Conservation (phyloP, 495 filamentous ascomycete species). For the Daldinia bambusicola region DNA sequence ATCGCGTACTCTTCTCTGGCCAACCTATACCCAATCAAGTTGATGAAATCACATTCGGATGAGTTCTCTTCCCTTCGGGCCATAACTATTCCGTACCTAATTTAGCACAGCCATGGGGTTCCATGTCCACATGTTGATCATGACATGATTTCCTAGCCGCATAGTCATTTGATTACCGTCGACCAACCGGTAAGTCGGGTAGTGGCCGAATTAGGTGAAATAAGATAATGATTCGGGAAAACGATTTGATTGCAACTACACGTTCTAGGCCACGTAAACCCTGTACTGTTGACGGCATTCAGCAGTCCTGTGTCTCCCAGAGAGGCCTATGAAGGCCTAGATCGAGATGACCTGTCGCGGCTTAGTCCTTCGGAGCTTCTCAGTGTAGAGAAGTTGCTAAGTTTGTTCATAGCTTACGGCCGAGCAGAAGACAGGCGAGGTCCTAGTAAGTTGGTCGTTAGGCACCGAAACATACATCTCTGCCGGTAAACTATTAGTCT, state of each 20-base stretch:
- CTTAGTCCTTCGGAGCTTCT: conserved; percentile 20
- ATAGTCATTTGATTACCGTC: conserved; percentile 33
- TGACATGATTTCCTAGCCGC: conserved; percentile 37
- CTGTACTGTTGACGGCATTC: conserved; percentile 42
- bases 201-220: conserved; percentile 39
- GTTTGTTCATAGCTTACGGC: conserved; percentile 43
- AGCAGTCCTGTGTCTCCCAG: conserved; percentile 41
- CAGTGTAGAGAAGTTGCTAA: conserved; percentile 29
- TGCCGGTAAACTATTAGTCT: conserved; percentile 9
- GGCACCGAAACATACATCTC: conserved; percentile 14
- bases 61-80: conserved; percentile 17
- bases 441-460: conserved; percentile 18
- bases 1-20: conserved; percentile 3
- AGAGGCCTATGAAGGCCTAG: conserved; percentile 38
- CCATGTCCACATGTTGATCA: conserved; percentile 38
- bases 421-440: conserved; percentile 39
- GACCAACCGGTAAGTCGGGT: conserved; percentile 31
- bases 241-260: conserved; percentile 32
- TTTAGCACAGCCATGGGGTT: conserved; percentile 31
- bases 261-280: conserved; percentile 45
- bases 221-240: conserved; percentile 35
- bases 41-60: conserved; percentile 15
- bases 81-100: conserved; percentile 36
- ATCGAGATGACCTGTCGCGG: conserved; percentile 35
- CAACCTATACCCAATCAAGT: conserved; percentile 13